Evolutionary conservation across 192 early-diverging fungal genomes (phyloP), one percentile per base, ranked within the genome.

Genomic region (Neocallimastix lanati): DNA sequence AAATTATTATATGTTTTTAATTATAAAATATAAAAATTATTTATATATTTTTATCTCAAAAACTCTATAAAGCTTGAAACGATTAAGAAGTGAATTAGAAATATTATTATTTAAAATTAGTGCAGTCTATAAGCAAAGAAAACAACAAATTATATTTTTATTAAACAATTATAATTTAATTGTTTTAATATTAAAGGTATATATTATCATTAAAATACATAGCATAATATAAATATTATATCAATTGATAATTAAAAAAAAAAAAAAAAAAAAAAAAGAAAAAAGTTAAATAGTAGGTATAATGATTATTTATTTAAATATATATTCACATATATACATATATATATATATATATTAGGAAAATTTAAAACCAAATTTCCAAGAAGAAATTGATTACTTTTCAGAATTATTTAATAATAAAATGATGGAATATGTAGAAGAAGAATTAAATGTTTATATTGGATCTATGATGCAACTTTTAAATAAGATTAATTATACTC

Each of bases 91-190:
- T 80, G 94, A 93, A 83, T 86, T 94, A 76, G 93, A 96, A 79
- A 83, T 86, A 12, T 85, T 96, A 21, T 85, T 99, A 29, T 83
- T 91, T 25, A 85, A 89, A 36, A 91, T 95, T 93, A 0, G 91
- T 86, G 15, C 90, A 92, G 40, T 90, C 94, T 79, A 79, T 85
- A 13, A 93, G 94, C 77, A 85, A 85, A 28, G 92, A 92, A 67
- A 88, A 86, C 29, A 37, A 13, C 83, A 91, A 35, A 84, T 93
- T 67, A 90, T 94, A 16, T 96, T 96, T 80, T 85, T 95, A 80
- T 96, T 99, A 83, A 99, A 97, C 88, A 99, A 96, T 82, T 93
- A 93, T 83, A 96, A 99, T 81, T 85, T 96, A 21, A 90, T 97
- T 28, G 85, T 93, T 29, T 87, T 92, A 4, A 92, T 96, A 36